Conservation (phyloP, 345 rosid genomes). For the Lepidium didymum region DNA sequence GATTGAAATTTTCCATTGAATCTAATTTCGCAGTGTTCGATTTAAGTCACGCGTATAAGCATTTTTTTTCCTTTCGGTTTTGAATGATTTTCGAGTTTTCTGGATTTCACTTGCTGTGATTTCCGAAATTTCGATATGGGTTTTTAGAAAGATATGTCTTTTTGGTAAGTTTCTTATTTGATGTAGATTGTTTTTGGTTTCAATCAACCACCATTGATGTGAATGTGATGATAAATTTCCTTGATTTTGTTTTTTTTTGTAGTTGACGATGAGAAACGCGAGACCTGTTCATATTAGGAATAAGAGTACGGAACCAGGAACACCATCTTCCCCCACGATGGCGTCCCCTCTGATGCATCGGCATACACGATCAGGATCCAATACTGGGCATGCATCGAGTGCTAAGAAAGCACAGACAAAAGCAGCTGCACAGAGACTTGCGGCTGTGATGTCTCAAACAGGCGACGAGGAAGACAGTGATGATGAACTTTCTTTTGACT, state of each 20-base stretch:
- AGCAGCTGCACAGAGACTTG: conserved; percentile 85
- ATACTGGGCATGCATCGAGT: conserved; percentile 23
- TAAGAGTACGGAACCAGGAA: conserved; percentile 35
- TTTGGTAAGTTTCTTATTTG: neutral
- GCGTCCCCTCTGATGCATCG: conserved; percentile 37
- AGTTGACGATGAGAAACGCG: conserved; percentile 46
- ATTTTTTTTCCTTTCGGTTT: neutral
- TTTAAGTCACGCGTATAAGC: conserved; percentile 3
- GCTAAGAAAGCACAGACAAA: conserved; percentile 75
- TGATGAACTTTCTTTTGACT: conserved; percentile 40
- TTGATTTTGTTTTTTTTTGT: neutral
- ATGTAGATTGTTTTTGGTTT: neutral
- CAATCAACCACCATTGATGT: neutral
- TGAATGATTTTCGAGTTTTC: neutral
- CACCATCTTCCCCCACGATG: conserved; percentile 41
- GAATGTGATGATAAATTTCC: neutral
- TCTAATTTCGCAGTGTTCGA: neutral
- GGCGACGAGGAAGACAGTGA: conserved; percentile 45
- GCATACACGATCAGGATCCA: conserved; percentile 65
- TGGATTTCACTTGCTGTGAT: conserved; percentile 1
- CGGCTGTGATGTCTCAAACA: conserved; percentile 66
- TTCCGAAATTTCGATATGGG: conserved; percentile 3
- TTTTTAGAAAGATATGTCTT: neutral
- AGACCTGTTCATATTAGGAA: conserved; percentile 41
- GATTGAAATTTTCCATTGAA: conserved; percentile 5